A percentile compares a stretch with the other conserved stretches of the same genome.
Conservation (phyloP, 345 rosid species). For the Eutrema japonicum region DNA sequence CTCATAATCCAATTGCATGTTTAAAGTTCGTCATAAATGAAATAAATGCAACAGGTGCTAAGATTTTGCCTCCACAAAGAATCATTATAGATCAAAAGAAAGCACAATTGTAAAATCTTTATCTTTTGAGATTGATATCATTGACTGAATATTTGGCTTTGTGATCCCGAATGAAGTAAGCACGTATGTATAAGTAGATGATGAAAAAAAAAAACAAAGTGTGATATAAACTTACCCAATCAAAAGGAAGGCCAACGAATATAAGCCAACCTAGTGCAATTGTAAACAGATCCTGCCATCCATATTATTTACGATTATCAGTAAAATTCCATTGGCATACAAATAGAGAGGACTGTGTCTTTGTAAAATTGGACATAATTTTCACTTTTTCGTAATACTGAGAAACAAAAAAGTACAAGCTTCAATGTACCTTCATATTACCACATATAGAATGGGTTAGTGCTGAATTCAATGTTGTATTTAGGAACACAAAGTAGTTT, state of each 20-base stretch:
- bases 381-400: not conserved
- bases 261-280: slow-evolving; percentile 72
- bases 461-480: slow-evolving; percentile 77
- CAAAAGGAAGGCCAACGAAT: slow-evolving; percentile 79
- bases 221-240: slow-evolving; percentile 42
- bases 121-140: not conserved
- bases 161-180: not conserved
- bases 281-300: slow-evolving; percentile 68
- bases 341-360: not conserved
- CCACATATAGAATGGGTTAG: slow-evolving; percentile 77
- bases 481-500: slow-evolving; percentile 64
- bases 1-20: not conserved
- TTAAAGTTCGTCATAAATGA: not conserved
- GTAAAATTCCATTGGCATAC: not conserved
- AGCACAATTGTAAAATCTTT: not conserved
- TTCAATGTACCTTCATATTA: slow-evolving; percentile 60
- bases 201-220: not conserved
- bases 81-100: not conserved
- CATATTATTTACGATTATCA: slow-evolving; percentile 5
- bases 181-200: not conserved
- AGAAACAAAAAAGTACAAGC: not conserved
- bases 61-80: not conserved
- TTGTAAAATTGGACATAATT: not conserved
- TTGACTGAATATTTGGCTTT: not conserved
- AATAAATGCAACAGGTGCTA: not conserved